Percentiles rank a stretch among this genome's conserved stretches.
These are phyloP conservation scores for Paraphoma chrysanthemicola DNA, from an alignment of 2,329 filamentous ascomycete species.

Conservation along the genomic window DNA sequence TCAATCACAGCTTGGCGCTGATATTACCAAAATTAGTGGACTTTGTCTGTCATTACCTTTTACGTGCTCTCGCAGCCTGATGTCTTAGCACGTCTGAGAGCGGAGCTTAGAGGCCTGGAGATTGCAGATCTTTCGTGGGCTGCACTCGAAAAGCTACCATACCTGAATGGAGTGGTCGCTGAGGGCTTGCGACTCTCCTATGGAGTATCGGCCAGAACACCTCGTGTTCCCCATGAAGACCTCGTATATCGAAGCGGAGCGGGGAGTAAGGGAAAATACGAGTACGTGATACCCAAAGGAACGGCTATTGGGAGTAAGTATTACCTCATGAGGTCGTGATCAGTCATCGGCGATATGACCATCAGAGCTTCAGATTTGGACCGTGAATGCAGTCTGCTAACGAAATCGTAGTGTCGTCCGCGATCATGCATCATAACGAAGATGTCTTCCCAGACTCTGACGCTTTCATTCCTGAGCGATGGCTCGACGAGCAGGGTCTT, in stretches of 20 bases:
- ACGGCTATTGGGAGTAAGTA: slow-evolving; percentile 1
- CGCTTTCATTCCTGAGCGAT: slow-evolving; percentile 30
- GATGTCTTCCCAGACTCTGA: slow-evolving; percentile 21
- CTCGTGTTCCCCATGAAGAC: slow-evolving; percentile 13
- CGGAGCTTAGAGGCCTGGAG: background rate
- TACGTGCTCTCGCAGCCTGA: background rate
- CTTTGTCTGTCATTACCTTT: background rate
- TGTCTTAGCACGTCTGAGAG: background rate
- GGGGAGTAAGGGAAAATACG: slow-evolving; percentile 1
- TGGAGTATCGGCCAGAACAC: slow-evolving; percentile 15
- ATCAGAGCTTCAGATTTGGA: background rate
- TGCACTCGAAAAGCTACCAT: slow-evolving; percentile 20
- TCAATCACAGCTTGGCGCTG: too few species aligned
- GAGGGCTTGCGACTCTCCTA: slow-evolving; percentile 23
- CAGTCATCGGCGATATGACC: too few species aligned
- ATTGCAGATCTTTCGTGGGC: background rate
- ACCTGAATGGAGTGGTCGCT: slow-evolving; percentile 12
- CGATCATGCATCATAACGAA: slow-evolving; percentile 24
- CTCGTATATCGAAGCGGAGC: slow-evolving; percentile 2
- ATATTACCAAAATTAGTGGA: background rate
- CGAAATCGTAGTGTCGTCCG: background rate
- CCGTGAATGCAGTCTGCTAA: background rate
- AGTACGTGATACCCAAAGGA: slow-evolving; percentile 10
- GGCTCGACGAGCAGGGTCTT: slow-evolving; percentile 17
- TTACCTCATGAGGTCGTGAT: background rate